Evolutionary conservation across 495 filamentous ascomycete species (phyloP), one percentile per base, ranked within the genome.

Genomic region (Neurospora sp.): DNA sequence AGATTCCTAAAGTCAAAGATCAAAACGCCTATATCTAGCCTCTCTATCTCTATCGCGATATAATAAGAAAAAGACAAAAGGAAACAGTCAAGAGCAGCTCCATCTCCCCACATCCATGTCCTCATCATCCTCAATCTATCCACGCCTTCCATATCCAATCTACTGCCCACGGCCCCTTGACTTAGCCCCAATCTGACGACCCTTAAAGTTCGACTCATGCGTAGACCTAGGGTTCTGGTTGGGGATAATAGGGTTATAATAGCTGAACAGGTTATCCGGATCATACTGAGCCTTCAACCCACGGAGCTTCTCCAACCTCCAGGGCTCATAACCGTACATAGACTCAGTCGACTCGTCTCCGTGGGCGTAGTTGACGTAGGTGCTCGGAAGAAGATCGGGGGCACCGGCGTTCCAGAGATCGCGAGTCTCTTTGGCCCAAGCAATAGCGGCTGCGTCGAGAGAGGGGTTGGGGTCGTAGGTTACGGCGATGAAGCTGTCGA

Each of bases 261-360:
- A 89, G 38, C 81, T 82, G 72, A 89, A 89, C 40, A 74, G 76
- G n/a, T 80, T 79, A 1, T 79, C 7, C 0, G 88, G 88, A 74
- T 90, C 88, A 72, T 87, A 88, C 77, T 83, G 82, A n/a, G 75
- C 73, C 82, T 90, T 90, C 78, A 90, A 75, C 0, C 48, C 70
- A 41, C 70, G 71, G 71, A 90, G 78, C 20, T 79, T 79, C 42
- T 83, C 37, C 73, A 84, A 77, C 1, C 86, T 79, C 86, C 86
- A 88, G 10, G 70, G 39, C 69, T 87, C 85, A 72, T 82, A 80
- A 2, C 88, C 72, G 37, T 79, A 83, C 59, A 48, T 73, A 1
- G 73, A 70, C 53, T 75, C 79, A 0, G 75, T 69, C 5, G 61
- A 73, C 72, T 85, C 83, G 68, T 85, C 80, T 10, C 84, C 81